These are phyloP conservation scores for Cnidoscolus chayamansa DNA, from an alignment of 441 rosid species.

Conservation along the genomic window DNA sequence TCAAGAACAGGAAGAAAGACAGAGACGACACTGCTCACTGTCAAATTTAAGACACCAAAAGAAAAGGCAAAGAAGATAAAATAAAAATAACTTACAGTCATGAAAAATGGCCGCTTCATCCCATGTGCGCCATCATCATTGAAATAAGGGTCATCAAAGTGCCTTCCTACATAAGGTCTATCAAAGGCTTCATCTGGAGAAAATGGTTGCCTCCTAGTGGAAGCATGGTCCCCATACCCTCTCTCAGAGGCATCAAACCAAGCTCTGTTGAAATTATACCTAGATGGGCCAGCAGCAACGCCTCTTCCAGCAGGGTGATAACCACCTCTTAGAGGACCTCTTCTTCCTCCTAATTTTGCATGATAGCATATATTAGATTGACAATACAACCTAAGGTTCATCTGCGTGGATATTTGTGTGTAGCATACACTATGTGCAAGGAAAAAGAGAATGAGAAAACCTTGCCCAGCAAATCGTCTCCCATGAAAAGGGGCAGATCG, in stretches of 20 bases:
- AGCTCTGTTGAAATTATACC: slow-evolving; percentile 37
- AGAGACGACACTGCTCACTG: not conserved
- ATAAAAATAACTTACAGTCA: slow-evolving; percentile 34
- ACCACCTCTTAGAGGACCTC: slow-evolving; percentile 47
- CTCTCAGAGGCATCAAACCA: slow-evolving; percentile 43
- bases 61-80: not conserved
- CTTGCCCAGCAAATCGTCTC: slow-evolving; percentile 39
- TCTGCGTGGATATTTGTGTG: not conserved
- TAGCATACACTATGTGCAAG: not conserved
- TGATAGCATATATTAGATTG: slow-evolving; percentile 11
- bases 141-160: slow-evolving; percentile 42
- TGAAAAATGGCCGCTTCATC: slow-evolving; percentile 49
- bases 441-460: slow-evolving; percentile 23
- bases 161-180: slow-evolving; percentile 39
- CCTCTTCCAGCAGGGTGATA: slow-evolving; percentile 37
- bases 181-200: slow-evolving; percentile 43
- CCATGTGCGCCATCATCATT: slow-evolving; percentile 44
- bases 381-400: not conserved
- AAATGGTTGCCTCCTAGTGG: slow-evolving; percentile 45
- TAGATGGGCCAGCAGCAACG: slow-evolving; percentile 35
- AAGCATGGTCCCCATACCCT: slow-evolving; percentile 32
- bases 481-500: slow-evolving; percentile 35
- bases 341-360: slow-evolving; percentile 41
- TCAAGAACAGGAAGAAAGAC: not conserved
- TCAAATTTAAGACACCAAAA: not conserved